A percentile compares a stretch with the other conserved stretches of the same genome.
Conservation (phyloP, 768 basidiomycete genomes). For the Trametes maxima region DNA sequence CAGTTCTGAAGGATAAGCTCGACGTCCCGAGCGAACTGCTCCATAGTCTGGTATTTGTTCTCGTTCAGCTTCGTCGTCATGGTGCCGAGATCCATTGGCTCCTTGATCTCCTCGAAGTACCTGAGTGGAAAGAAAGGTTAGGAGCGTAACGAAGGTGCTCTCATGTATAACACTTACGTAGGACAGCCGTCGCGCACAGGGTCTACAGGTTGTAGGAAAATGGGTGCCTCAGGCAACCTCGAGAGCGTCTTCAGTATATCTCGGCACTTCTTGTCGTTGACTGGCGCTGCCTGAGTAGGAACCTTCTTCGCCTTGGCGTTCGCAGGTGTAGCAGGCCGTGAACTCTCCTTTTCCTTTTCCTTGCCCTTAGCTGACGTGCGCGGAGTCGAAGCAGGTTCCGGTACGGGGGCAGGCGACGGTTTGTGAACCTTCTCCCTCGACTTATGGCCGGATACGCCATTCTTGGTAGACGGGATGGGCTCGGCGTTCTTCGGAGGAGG, state of each 20-base stretch:
- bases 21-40: slow-evolving; percentile 76
- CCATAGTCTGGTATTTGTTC: slow-evolving; percentile 77
- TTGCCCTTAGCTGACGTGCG: slow-evolving; percentile 69
- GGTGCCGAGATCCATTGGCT: slow-evolving; percentile 94
- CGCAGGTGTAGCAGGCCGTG: slow-evolving; percentile 37
- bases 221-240: slow-evolving; percentile 65
- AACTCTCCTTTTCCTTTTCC: slow-evolving; percentile 59
- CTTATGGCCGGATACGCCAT: slow-evolving; percentile 37
- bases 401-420: slow-evolving; percentile 20
- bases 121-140: slow-evolving; percentile 40
- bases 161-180: slow-evolving; percentile 58
- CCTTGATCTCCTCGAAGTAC: slow-evolving; percentile 87
- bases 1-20: slow-evolving; percentile 89
- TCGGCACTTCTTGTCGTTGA: slow-evolving; percentile 85
- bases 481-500: slow-evolving; percentile 15
- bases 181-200: slow-evolving; percentile 84
- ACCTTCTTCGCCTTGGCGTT: slow-evolving; percentile 41
- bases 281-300: slow-evolving; percentile 43
- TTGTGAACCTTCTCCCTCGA: slow-evolving; percentile 47
- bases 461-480: slow-evolving; percentile 9
- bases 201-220: slow-evolving; percentile 85
- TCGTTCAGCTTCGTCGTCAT: slow-evolving; percentile 68
- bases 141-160: background rate
- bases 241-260: slow-evolving; percentile 63
- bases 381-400: slow-evolving; percentile 30